Base-by-base conservation (phyloP, 2,329 filamentous ascomycete genomes). In the Cadophora sp. region DNA sequence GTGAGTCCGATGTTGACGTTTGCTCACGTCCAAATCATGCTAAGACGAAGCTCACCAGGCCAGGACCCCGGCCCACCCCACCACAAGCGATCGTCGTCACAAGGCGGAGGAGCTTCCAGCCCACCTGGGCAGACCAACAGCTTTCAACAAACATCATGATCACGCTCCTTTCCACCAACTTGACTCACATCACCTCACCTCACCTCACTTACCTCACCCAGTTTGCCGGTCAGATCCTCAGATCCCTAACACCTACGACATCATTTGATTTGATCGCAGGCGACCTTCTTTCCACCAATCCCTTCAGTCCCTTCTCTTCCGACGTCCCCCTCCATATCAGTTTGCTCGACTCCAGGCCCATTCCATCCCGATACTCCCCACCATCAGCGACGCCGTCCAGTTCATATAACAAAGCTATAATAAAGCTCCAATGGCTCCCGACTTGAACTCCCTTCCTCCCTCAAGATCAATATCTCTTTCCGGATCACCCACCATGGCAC, bases 371-470 rank as follows among this genome's bases (percentile, higher is more conserved):
- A 64, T 56, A 64, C 60, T 36, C 66, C 47, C 66, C 64, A 51
- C 56, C 24, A 39, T 39, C 30, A 39, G 30, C 59, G 5, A 55
- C 55, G 58, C 43, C 65, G 18, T 33, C 50, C n/a, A n/a, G 20
- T 39, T 39, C 62, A 68, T 66, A 68, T 63, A 68, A 62, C 50
- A 58, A 51, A 61, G 16, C 41, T 66, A 68, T 63, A 68, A 60
- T 45, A 58, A 51, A 61, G 16, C 41, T 45, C 48, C 68, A 61
- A 75, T 75, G 73, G 73, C 73, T 68, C 86, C 86, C 43, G 86
- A 89, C 74, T 78, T 89, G 66, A 89, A 89, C 72, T 85, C 84
- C n/a, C 80, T 88, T 16, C 84, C 85, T 59, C 80, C 83, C 11
- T 85, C 84, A 33, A 78, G 75, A 66, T 76, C 75, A 60, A 69